Conservation (phyloP, 768 basidiomycete genomes). For the Psilocybe cubensis region DNA sequence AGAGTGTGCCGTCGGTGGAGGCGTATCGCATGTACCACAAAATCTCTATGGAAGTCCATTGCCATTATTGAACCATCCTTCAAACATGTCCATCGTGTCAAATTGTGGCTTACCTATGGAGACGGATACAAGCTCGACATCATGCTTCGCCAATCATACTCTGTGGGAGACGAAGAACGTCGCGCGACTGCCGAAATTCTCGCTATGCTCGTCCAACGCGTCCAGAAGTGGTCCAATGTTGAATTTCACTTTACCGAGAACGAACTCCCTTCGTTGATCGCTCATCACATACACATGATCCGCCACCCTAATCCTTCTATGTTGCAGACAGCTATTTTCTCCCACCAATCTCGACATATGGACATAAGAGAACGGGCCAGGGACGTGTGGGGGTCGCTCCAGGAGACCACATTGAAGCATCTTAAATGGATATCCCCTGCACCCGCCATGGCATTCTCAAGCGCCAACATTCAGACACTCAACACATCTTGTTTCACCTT, state of each 20-base stretch:
- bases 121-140: conserved; percentile 2
- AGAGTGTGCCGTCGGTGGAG: conserved; percentile 20
- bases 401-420: background rate
- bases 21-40: conserved; percentile 1
- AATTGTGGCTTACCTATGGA: conserved; percentile 9
- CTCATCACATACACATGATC: background rate
- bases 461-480: background rate
- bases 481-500: background rate
- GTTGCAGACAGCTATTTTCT: background rate
- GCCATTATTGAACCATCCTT: conserved; percentile 8
- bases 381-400: background rate
- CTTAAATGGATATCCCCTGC: background rate
- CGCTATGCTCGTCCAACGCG: background rate
- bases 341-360: background rate
- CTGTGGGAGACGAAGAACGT: background rate
- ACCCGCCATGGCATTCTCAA: background rate
- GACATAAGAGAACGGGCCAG: background rate
- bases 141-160: conserved; percentile 1
- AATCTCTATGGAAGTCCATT: conserved; percentile 17
- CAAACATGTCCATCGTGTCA: conserved; percentile 7
- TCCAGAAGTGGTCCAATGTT: conserved; percentile 5
- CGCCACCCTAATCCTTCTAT: background rate
- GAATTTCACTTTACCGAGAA: conserved; percentile 5
- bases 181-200: conserved; percentile 3
- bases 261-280: background rate